phyloP scores from a whole-genome alignment of 2,329 filamentous ascomycete genomes.

The Nannizziopsis barbatae region DNA sequence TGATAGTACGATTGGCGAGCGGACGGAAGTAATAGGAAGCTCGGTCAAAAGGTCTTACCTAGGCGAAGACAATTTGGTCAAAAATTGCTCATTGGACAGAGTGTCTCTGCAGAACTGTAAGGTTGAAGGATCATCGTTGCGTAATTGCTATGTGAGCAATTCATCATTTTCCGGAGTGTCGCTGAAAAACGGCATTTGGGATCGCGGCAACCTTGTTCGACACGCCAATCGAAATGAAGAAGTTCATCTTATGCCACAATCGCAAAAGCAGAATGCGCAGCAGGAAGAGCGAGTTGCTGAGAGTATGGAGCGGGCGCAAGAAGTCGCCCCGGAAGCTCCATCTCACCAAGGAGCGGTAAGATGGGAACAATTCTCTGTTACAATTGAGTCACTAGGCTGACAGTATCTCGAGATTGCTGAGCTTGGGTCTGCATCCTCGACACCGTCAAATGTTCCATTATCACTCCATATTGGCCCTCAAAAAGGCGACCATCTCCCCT shows the following conservation, averaged over 20 bases:
- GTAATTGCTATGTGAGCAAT: constrained; percentile 16
- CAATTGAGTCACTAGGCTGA: background rate
- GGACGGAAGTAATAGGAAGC: background rate
- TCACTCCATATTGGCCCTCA: background rate
- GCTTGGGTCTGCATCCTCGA: background rate
- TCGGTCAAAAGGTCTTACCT: constrained; percentile 1
- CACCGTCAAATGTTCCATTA: background rate
- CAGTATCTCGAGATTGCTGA: background rate
- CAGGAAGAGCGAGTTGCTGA: background rate
- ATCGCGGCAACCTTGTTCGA: constrained; percentile 15
- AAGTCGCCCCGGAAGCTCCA: background rate
- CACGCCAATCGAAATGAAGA: constrained; percentile 11
- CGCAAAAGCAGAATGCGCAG: background rate
- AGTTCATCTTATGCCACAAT: background rate
- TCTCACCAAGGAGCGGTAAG: background rate
- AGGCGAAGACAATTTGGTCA: constrained; percentile 8
- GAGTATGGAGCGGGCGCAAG: background rate
- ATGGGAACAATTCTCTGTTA: background rate
- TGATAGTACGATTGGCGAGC: constrained; percentile 9
- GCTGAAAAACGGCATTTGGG: constrained; percentile 18
- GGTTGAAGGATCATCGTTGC: constrained; percentile 11
- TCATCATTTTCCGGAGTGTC: constrained; percentile 16
- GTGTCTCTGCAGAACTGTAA: constrained; percentile 11
- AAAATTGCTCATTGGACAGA: constrained; percentile 11
- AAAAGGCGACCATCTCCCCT: background rate